Evolutionary conservation across 768 basidiomycete species (phyloP), one percentile per base, ranked within the genome.

Genomic region (Lyophyllum shimeji): DNA sequence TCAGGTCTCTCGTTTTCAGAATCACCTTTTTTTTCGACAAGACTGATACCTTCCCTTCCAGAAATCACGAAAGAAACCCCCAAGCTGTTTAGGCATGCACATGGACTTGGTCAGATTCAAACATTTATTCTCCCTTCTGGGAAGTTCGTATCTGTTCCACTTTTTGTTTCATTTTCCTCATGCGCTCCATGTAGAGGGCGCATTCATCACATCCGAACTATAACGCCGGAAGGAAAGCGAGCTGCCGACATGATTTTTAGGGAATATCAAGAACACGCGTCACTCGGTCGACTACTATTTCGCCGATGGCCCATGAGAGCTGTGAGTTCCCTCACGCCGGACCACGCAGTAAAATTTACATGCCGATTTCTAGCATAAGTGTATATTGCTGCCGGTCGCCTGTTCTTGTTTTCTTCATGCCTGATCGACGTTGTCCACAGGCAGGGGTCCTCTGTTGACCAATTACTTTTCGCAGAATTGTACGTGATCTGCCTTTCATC

Each of bases 381-480:
- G 89, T 89, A 72, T 52, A 63, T 44, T 12, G 25, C n/a, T 0
- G 6, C 18, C 40, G 42, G 45, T 24, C 23, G 25, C 24, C 17
- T 46, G 40, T n/a, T 3, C 13, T 27, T 39, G 13, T 46, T 39
- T n/a, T 3, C 13, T 27, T 39, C 13, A 37, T 33, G 8, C 17
- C 25, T 33, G 5, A 45, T 37, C 49, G 39, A 55, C 43, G 39
- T 52, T 40, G 58, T 51, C 55, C 58, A 12, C 53, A 92, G 90
- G 82, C 62, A 82, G 89, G 40, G 90, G 90, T 7, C 67, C 77
- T 3, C 69, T 92, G 3, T 71, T 93, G 47, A 87, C 90, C 4
- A 87, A 89, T 63, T 93, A 93, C 63, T 93, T 93, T 63, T 92
- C 90, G 13, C 90, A 93, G 60, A 93, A 93, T 55, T 83, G 90